Evolutionary conservation across 169 alveolate genomes (phyloP), one percentile per base, ranked within the genome.

Genomic region (Eimeria falciformis): DNA sequence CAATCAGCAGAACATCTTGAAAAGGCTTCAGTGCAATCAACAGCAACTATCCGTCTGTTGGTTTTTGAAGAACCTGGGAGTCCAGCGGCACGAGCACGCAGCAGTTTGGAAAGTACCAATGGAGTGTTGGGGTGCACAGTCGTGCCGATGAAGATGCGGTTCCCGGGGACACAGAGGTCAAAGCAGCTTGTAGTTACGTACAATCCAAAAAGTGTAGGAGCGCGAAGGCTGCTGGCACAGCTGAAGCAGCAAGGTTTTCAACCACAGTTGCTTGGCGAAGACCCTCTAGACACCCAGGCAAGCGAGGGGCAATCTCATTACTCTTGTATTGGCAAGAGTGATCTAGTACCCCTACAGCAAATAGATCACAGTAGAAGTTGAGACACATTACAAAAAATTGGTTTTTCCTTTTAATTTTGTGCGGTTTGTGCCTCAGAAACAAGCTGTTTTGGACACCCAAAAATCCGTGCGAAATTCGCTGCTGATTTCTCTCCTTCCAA

Each of bases 141-240:
- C 27, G 18, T 75, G 56, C 75, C 87, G 4, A 12, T 53, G 65
- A 33, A 33, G 40, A 9, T 47, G 0, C 2, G 55, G 6, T 47
- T 50, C 40, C 25, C n/a, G 1, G 73, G 29, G 14, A 56, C 23
- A 23, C 33, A 18, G 18, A 40, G 56, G 7, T 11, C 75, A 11
- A 27, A 55, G 40, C 69, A 55, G 89, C 75, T 79, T 29, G 14
- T 79, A 65, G 75, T 79, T 27, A 79, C 89, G 9, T 79, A 79
- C 75, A 79, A 79, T n/a, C 89, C 89, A 29, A 43, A 79, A 18
- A 53, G 21, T 43, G 89, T 79, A 37, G 89, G 89, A 17, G 89
- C 73, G 50, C 69, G 89, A n/a, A 73, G 53, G 71, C 47, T 79
- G 71, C 53, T 79, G 11, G 7, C 23, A 21, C 50, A 55, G 73